Evolutionary conservation across 768 basidiomycete genomes (phyloP), one percentile per base, ranked within the genome.

Genomic region (Rhizopogon vinicolor): DNA sequence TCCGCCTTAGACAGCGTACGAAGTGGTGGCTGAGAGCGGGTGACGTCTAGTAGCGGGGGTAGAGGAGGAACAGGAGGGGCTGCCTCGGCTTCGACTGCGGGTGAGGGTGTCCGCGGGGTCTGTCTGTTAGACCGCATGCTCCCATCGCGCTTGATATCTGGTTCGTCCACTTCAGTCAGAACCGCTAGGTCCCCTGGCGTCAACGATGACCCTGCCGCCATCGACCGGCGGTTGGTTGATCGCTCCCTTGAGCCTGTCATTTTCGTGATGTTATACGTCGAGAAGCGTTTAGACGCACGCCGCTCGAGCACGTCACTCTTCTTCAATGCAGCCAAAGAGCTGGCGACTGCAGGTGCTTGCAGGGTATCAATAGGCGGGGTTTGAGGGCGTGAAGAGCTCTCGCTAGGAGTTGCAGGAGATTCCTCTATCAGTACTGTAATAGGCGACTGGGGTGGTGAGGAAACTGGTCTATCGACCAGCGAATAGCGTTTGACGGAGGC

Each of bases 241-340:
- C 82, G 73, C 64, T 81, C 80, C 44, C 82, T 73, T 25, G 72
- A 68, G 14, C 86, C 85, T 3, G 92, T 87, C 87, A 98, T 95
- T 74, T 95, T 95, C 45, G 89, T 86, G 63, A 98, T 89, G 60
- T 94, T 91, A 68, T 96, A 98, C 1, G 87, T 86, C 42, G 94
- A 97, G 73, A 94, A 98, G 0, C 97, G 89, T 67, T 98, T 98
- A 19, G 91, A 94, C 16, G 96, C 96, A 44, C 96, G 80, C 19
- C 96, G 84, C 63, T 94, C 92, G 40, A 98, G 80, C 1, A 85
- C 80, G 61, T 95, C 93, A 50, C 83, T 86, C 63, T 88, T 85
- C 71, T 95, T 89, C 44, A 99, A 78, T 7, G 93, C 93, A 7
- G 91, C 93, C 9, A 98, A 79, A 5, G 91, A 89, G 63, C 83